A percentile compares a stretch with the other conserved stretches of the same genome.
Evolutionary conservation across 1,139 yeast species (phyloP).

Genomic region (Pichia sp.): DNA sequence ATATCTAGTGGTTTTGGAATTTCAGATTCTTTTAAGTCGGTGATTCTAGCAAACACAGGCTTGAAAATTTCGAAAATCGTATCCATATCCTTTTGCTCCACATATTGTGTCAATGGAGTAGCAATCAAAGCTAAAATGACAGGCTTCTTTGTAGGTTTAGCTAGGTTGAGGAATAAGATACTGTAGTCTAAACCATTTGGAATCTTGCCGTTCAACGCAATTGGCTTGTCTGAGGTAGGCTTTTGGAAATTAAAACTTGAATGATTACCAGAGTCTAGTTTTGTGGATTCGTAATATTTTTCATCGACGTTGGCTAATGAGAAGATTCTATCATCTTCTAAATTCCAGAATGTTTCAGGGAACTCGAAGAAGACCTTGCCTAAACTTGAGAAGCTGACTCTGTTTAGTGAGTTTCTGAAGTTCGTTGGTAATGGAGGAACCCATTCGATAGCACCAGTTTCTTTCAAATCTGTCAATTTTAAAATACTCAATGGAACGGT

Average conservation of each 20-base stretch:
- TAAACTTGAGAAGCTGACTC: conserved; percentile 61
- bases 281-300: conserved; percentile 12
- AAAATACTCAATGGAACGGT: conserved; percentile 80
- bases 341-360: conserved; percentile 65
- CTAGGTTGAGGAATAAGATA: conserved; percentile 44
- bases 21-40: conserved; percentile 13
- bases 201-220: conserved; percentile 2
- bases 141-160: conserved; percentile 40
- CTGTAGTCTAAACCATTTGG: conserved; percentile 30
- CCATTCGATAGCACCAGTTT: conserved; percentile 54
- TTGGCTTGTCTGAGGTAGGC: conserved; percentile 11
- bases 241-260: conserved; percentile 6
- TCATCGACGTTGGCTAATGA: conserved; percentile 41
- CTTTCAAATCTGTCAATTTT: conserved; percentile 35
- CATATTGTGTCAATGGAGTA: conserved; percentile 62
- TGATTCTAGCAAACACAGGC: conserved; percentile 38
- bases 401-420: conserved; percentile 42
- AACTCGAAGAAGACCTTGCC: conserved; percentile 81
- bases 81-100: conserved; percentile 36
- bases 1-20: conserved; percentile 49
- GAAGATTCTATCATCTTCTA: conserved; percentile 48
- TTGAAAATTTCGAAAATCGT: conserved; percentile 41
- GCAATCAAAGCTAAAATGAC: conserved; percentile 61
- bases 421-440: conserved; percentile 53
- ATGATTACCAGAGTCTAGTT: conserved; percentile 3